Base-by-base conservation (phyloP, 2,329 filamentous ascomycete species). In the Trichoderma simmonsii region DNA sequence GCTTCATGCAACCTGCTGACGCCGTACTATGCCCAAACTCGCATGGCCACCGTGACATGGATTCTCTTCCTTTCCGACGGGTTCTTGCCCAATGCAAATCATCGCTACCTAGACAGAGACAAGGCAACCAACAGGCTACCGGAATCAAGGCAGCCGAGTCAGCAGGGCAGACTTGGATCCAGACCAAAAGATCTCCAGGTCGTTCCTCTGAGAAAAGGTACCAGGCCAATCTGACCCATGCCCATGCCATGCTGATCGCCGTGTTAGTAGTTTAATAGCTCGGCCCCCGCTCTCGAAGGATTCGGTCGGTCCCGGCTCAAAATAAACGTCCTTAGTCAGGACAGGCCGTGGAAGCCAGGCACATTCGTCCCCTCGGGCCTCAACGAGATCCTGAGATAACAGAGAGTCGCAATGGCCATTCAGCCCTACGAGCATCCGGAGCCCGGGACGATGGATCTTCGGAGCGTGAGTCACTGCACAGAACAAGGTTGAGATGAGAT, bases 401-500 rank as follows among this genome's bases (percentile, higher is more conserved):
- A 30, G n/a, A 60, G 65, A 60, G 64, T 43, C 65, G 24, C 65
- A 68, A 14, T 14, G 18, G 18, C 34, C 21, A 12, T 57, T 67
- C 65, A 68, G 65, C 65, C 65, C 54, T 68, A 68, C n/a, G 54
- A 24, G n/a, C 14, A 8, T 26, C 54, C 65, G 26, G 65, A 60
- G 26, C 24, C 8, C 54, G 54, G 65, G 21, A 24, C 26, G 54
- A 60, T 60, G 54, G 65, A 68, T 30, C 54, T 59, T n/a, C 39
- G 28, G 12, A 12, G 18, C 26, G 9, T 26, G 65, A 43, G 36
- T 43, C 56, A 48, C 32, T 30, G 34, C 26, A 32, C 65, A 48
- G 11, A 24, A n/a, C 30, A 57, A 36, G 21, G 30, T 34, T 9
- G 39, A 64, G 39, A n/a, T 36, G 34, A 15, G 14, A 36, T 36